These are phyloP conservation scores for Stephanodiscus minutulus DNA, from an alignment of 108 stramenopile species.

Conservation along the genomic window DNA sequence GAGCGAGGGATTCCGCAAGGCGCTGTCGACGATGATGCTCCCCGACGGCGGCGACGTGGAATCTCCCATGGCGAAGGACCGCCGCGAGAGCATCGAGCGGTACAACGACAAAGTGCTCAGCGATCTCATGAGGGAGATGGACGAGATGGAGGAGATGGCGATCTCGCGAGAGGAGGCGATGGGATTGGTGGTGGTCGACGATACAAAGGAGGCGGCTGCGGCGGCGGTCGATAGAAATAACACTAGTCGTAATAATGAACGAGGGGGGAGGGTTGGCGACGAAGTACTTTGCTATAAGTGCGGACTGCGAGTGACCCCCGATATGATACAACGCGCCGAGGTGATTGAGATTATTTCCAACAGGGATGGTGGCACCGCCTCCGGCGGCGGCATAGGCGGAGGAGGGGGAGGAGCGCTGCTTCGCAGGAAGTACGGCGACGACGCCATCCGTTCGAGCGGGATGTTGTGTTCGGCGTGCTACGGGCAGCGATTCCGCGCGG, in stretches of 20 bases:
- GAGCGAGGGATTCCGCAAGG: slow-evolving; percentile 42
- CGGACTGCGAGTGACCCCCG: slow-evolving; percentile 33
- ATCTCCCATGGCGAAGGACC: slow-evolving; percentile 24
- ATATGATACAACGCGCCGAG: slow-evolving; percentile 22
- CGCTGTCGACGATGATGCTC: slow-evolving; percentile 14
- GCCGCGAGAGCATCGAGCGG: slow-evolving; percentile 24
- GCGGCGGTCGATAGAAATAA: background rate
- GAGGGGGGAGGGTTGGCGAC: background rate
- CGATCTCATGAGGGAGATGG: slow-evolving; percentile 34
- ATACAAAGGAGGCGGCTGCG: background rate
- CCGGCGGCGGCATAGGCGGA: background rate
- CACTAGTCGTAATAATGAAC: background rate
- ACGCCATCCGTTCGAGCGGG: too few relatives aligned
- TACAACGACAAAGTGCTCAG: slow-evolving; percentile 31
- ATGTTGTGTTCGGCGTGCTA: slow-evolving; percentile 35
- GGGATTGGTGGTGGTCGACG: background rate
- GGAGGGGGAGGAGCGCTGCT: background rate
- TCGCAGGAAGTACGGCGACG: background rate
- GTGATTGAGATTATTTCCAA: background rate
- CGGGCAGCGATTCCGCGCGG: slow-evolving; percentile 20
- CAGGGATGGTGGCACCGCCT: background rate
- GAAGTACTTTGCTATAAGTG: slow-evolving; percentile 23
- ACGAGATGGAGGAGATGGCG: slow-evolving; percentile 34
- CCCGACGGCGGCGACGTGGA: slow-evolving; percentile 8
- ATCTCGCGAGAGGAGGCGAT: slow-evolving; percentile 40